Evolutionary conservation across 805 yeast species (phyloP), one percentile per base, ranked within the genome.

Genomic region (Cyberlindnera xylosilytica): DNA sequence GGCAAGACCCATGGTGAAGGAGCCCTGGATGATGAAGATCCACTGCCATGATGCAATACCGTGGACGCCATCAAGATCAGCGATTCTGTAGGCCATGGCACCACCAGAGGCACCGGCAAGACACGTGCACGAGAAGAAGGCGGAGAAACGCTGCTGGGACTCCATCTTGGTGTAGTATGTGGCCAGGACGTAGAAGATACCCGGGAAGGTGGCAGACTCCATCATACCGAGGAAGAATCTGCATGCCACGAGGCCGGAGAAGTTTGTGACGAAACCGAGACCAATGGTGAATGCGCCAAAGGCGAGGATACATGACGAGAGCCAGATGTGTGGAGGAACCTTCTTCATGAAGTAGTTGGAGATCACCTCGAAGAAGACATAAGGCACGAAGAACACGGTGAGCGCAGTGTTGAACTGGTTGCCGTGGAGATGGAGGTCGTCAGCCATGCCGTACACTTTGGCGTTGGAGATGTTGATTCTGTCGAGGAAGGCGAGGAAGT

Each of bases 401-500:
- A 72, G 69, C 18, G 72, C 70, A 26, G 63, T 66, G 22, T 71
- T 67, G 53, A 64, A 74, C 49, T 74, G 73, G 34, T 57, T 58
- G 2, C 69, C 68, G 2, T 62, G 60, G 32, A 87, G 66, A 16
- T 69, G 54, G 27, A 87, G 61, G 44, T 79, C 84, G 1, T 54
- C 62, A 17, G 70, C 70, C 68, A 87, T 68, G 11, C 88, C 88
- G 56, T 84, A 85, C 42, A 82, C 74, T 46, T 79, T 79, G 7
- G 95, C 95, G 62, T 87, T 86, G 23, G 90, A 79, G 47, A 87
- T 83, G 60, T 87, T 87, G 45, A 86, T 90, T 61, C 95, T 72
- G 60, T 87, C 95, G 56, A 87, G 65, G 57, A 86, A 87, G 1
- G 91, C 82, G 47, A 86, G 71, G 61, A 87, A 78, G 56, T 87